Evolutionary conservation across 2,329 filamentous ascomycete genomes (phyloP).

Genomic region (Pseudogymnoascus sp.): DNA sequence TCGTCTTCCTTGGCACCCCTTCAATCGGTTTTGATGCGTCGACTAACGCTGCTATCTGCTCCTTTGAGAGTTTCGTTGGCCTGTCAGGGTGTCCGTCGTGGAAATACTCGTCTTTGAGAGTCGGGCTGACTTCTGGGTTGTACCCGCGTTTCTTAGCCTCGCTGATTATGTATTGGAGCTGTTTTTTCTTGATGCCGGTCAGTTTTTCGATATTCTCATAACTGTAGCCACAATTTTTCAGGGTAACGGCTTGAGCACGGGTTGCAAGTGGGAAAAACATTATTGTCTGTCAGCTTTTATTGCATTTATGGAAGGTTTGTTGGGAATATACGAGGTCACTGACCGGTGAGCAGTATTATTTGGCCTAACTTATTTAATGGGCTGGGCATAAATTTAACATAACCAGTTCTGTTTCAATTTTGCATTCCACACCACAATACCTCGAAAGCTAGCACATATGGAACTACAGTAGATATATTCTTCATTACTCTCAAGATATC

Average conservation of each 20-base stretch:
- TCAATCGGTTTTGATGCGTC: background rate
- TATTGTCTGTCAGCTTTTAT: background rate
- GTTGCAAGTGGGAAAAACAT: slow-evolving; percentile 2
- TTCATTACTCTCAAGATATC: background rate
- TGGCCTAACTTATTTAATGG: background rate
- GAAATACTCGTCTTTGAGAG: slow-evolving; percentile 5
- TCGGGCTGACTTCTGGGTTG: background rate
- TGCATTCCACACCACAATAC: background rate
- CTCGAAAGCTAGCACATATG: background rate
- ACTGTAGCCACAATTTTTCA: background rate
- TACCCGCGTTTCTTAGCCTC: slow-evolving; percentile 4
- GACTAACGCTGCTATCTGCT: background rate
- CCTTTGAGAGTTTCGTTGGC: slow-evolving; percentile 1
- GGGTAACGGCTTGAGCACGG: background rate
- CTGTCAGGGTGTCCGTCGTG: background rate
- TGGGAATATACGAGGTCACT: background rate
- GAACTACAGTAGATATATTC: background rate
- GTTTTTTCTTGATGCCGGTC: background rate
- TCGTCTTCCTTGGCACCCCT: slow-evolving; percentile 1
- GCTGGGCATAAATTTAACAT: background rate
- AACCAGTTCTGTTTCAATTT: background rate
- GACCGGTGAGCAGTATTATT: background rate
- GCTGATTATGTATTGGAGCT: slow-evolving; percentile 4
- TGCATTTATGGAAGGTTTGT: background rate
- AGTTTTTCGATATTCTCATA: background rate